These are phyloP conservation scores for Irpex lacteus DNA, from an alignment of 1,284 basidiomycete species.

Conservation along the genomic window DNA sequence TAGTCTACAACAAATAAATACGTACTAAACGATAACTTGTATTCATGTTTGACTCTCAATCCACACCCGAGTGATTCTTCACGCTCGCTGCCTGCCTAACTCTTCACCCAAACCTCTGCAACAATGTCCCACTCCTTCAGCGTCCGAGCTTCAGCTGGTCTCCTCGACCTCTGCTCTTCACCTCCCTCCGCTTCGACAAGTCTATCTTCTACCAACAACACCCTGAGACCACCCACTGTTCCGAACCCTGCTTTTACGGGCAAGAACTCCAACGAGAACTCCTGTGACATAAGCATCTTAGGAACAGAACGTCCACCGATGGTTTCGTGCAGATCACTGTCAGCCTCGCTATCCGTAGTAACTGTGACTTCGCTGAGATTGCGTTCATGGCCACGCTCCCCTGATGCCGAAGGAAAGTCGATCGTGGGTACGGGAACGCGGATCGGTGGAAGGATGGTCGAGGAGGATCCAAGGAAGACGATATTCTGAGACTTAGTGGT, in stretches of 20 bases:
- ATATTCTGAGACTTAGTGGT: slow-evolving; percentile 27
- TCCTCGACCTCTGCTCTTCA: slow-evolving; percentile 20
- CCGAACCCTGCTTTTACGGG: slow-evolving; percentile 54
- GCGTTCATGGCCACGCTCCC: slow-evolving; percentile 16
- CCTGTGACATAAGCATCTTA: slow-evolving; percentile 32
- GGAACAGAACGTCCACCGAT: slow-evolving; percentile 8
- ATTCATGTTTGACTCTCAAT: neutral
- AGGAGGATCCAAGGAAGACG: slow-evolving; percentile 53
- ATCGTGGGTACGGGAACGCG: slow-evolving; percentile 17
- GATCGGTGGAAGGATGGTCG: slow-evolving; percentile 39
- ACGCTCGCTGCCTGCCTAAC: slow-evolving; percentile 3
- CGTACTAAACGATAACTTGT: neutral
- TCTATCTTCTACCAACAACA: slow-evolving; percentile 57
- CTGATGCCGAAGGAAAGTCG: neutral
- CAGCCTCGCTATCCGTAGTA: slow-evolving; percentile 25
- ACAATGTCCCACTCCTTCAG: slow-evolving; percentile 70
- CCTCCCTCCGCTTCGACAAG: slow-evolving; percentile 44
- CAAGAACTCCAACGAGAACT: slow-evolving; percentile 62
- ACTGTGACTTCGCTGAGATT: slow-evolving; percentile 19
- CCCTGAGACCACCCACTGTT: slow-evolving; percentile 60
- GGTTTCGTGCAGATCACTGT: slow-evolving; percentile 29
- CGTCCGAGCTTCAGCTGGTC: slow-evolving; percentile 34
- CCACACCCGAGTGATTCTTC: no score
- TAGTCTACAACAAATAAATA: neutral
- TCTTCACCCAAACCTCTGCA: slow-evolving; percentile 62